These are phyloP conservation scores for Fibroporia radiculosa DNA, from an alignment of 768 basidiomycete species.

Conservation along the genomic window DNA sequence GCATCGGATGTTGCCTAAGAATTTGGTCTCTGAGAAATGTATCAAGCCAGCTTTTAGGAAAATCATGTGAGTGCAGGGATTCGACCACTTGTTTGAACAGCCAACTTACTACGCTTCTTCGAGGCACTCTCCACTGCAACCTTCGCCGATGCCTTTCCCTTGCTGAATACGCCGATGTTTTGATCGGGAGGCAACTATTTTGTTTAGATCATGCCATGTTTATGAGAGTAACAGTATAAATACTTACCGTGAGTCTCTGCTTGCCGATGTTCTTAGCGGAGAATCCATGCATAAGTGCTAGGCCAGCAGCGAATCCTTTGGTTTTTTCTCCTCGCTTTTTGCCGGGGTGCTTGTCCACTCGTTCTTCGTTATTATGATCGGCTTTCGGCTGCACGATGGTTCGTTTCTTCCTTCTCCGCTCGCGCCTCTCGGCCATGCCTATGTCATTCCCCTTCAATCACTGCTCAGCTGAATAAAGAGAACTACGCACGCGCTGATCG, in stretches of 20 bases:
- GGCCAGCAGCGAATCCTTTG: slow-evolving; percentile 33
- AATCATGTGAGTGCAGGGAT: not conserved
- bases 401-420: slow-evolving; percentile 52
- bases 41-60: slow-evolving; percentile 5
- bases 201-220: not conserved
- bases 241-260: slow-evolving; percentile 51
- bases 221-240: not conserved
- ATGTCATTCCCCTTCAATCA: not conserved
- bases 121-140: slow-evolving; percentile 21
- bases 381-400: slow-evolving; percentile 37
- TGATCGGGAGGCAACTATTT: slow-evolving; percentile 33
- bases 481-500: slow-evolving; percentile 26
- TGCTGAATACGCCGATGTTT: slow-evolving; percentile 50
- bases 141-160: slow-evolving; percentile 53
- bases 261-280: slow-evolving; percentile 53
- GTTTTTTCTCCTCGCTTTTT: slow-evolving; percentile 15
- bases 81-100: not conserved
- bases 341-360: slow-evolving; percentile 7
- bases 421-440: slow-evolving; percentile 63
- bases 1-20: slow-evolving; percentile 12
- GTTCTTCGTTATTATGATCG: slow-evolving; percentile 7
- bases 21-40: slow-evolving; percentile 19
- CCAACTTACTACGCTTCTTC: slow-evolving; percentile 22
- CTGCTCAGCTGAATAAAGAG: no score
- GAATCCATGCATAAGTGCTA: slow-evolving; percentile 66